Evolutionary conservation across 2,329 filamentous ascomycete genomes (phyloP).

Genomic region (Cytospora schulzeri): DNA sequence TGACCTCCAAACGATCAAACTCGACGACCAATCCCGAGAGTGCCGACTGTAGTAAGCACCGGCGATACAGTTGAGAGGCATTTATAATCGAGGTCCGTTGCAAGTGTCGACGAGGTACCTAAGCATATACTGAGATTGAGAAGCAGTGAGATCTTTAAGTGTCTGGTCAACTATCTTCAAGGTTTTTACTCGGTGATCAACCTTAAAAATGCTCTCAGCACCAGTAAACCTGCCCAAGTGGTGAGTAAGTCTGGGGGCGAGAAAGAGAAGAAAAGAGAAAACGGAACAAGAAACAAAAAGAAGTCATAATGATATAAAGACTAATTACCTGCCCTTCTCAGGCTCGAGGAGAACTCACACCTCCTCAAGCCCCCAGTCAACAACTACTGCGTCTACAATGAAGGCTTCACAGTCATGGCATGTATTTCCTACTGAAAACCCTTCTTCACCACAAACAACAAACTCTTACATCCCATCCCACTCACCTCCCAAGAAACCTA

Average conservation of each 20-base stretch:
- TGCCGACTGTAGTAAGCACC: not conserved
- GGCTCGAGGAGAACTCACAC: conserved; percentile 90
- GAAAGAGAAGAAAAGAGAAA: not conserved
- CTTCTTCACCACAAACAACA: no score
- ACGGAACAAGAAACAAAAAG: no score
- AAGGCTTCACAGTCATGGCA: conserved; percentile 80
- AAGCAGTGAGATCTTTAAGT: not conserved
- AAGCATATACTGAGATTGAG: no score
- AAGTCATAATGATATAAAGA: conserved; percentile 20
- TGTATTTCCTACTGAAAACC: no score
- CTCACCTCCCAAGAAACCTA: no score
- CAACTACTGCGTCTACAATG: conserved; percentile 95
- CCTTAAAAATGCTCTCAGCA: conserved; percentile 17
- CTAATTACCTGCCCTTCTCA: conserved; percentile 13
- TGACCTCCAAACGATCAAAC: not conserved
- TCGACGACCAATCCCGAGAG: not conserved
- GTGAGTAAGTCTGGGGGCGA: not conserved
- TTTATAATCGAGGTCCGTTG: no score
- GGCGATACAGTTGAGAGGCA: not conserved
- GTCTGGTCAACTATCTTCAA: not conserved
- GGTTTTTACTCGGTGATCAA: not conserved
- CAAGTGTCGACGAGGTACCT: not conserved
- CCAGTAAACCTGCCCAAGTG: conserved; percentile 24
- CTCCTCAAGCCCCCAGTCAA: conserved; percentile 92
- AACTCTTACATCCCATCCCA: no score